These are phyloP conservation scores for Saccharum spontaneum DNA, from an alignment of 176 grass and related monocot species.

Conservation along the genomic window DNA sequence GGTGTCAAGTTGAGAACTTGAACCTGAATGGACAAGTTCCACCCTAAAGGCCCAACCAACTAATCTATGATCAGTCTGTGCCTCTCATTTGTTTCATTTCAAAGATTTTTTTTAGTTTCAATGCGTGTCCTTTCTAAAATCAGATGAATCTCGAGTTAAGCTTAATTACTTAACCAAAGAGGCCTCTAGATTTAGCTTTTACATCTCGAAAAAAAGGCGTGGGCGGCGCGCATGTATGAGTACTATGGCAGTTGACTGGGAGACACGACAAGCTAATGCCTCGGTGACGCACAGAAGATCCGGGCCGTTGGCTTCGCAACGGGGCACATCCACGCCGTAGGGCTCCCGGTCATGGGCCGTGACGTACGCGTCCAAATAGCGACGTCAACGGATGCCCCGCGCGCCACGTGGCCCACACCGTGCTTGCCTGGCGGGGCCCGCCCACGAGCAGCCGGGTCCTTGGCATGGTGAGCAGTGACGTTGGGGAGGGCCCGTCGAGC, in stretches of 20 bases:
- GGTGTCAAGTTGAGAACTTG: too few relatives aligned
- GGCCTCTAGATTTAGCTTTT: too few relatives aligned
- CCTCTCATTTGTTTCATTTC: too few relatives aligned
- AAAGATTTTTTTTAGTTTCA: too few relatives aligned
- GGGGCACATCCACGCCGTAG: not conserved
- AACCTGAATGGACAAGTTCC: too few relatives aligned
- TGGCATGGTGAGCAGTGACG: not conserved
- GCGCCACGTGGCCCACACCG: conserved; percentile 3
- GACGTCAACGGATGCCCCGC: conserved; percentile 25
- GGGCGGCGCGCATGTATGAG: not conserved
- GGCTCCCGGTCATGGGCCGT: not conserved
- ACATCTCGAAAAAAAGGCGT: not conserved
- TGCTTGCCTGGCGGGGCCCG: too few relatives aligned
- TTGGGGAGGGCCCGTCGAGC: not conserved
- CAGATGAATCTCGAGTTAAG: too few relatives aligned
- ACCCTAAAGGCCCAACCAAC: too few relatives aligned
- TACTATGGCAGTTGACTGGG: not conserved
- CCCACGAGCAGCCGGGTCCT: not conserved
- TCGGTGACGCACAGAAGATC: not conserved
- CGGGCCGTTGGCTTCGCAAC: not conserved
- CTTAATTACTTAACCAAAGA: too few relatives aligned
- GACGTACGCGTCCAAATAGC: not conserved
- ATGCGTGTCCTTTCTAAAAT: too few relatives aligned
- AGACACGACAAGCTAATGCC: not conserved
- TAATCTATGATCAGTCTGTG: too few relatives aligned